These are phyloP conservation scores for Nitzschia sp. DNA, from an alignment of 108 stramenopile genomes.

Conservation along the genomic window DNA sequence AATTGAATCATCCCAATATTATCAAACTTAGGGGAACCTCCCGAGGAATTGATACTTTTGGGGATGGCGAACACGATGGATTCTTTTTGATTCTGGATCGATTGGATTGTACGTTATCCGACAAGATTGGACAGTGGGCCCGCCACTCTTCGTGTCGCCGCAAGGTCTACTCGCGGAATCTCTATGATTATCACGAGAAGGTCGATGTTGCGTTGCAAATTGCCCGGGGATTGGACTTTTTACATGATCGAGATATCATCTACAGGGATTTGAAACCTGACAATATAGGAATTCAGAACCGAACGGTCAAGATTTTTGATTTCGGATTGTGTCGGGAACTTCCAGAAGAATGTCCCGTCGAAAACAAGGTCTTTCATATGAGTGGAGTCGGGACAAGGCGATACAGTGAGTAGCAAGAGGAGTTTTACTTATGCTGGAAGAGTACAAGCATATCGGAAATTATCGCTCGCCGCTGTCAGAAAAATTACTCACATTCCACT, in stretches of 20 bases:
- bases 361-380: constrained; percentile 59
- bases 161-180: constrained; percentile 19
- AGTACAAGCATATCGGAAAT: constrained; percentile 2
- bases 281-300: constrained; percentile 71
- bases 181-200: constrained; percentile 21
- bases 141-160: neutral
- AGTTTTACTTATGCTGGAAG: neutral
- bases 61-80: constrained; percentile 36
- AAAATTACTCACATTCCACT: neutral
- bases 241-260: constrained; percentile 67
- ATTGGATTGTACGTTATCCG: constrained; percentile 53
- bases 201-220: constrained; percentile 48
- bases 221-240: constrained; percentile 68
- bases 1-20: constrained; percentile 73
- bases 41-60: constrained; percentile 41
- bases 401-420: constrained; percentile 22
- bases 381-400: constrained; percentile 49
- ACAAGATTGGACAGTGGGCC: constrained; percentile 43
- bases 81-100: constrained; percentile 74
- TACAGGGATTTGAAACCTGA: constrained; percentile 79
- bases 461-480: neutral
- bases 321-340: constrained; percentile 72
- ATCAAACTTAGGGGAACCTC: constrained; percentile 69
- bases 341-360: constrained; percentile 19
- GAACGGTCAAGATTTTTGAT: constrained; percentile 74